Evolutionary conservation across 768 basidiomycete species (phyloP), one percentile per base, ranked within the genome.

Genomic region (Guyanaporus albipodus): DNA sequence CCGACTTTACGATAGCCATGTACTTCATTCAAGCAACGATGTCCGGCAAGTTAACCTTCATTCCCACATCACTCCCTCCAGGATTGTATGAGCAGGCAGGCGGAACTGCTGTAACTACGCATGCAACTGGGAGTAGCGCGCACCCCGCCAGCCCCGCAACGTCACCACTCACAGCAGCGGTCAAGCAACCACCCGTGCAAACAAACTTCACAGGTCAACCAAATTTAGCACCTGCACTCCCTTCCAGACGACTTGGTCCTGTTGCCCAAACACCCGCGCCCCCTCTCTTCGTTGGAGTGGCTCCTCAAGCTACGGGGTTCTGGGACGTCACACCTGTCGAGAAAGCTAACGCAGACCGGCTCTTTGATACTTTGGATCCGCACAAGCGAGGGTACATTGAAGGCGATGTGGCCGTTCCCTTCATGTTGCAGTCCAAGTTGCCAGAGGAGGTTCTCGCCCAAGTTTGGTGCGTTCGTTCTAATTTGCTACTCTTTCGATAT

Each of bases 1-100:
- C 85, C 36, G 96, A 99, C 68, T 99, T 99, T 62, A 85, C 87
- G 49, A 82, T 99, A 59, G 96, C 86, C 32, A 94, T 96, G 93
- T 91, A 91, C 67, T 80, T 97, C 62, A 93, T 98, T 54, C 93
- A 97, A 67, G 85, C 80, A n/a, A 71, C 79, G 31, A 96, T 97
- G 93, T 81, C 85, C 43, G 79, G 79, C 45, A 78, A 85, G 51
- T 70, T 91, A 45, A 72, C 82, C 42, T 76, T 75, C 50, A 75
- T 94, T 40, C 93, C 93, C 28, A 66, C 77, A 6, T 69, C 75
- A 3, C 76, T 98, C 15, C 92, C 95, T 18, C 85, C 87, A 4
- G 86, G 83, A 38, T 62, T 95, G 17, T 94, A 93, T 59, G 91
- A 95, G 52, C 83, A 87, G 67, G 92, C 90, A 11, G 70, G 74